phyloP scores from a whole-genome alignment of 306 rosid species.

The Citrullus colocynthis region DNA sequence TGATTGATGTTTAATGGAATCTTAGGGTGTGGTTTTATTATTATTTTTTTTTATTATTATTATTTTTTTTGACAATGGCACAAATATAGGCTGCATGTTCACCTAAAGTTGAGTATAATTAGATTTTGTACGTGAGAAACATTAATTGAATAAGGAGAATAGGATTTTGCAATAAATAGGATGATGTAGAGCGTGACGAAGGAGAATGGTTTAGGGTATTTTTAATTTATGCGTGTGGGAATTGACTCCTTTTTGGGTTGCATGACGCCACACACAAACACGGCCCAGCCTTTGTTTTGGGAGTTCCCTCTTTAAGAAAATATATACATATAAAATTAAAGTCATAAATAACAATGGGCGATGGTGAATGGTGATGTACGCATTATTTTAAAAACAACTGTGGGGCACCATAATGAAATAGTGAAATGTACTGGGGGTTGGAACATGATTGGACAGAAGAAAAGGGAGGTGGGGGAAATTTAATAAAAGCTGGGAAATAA shows the following conservation, averaged over 20 bases:
- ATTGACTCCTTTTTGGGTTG: background rate
- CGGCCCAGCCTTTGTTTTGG: background rate
- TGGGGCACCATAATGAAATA: background rate
- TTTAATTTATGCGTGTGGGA: background rate
- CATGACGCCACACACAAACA: background rate
- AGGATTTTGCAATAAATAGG: background rate
- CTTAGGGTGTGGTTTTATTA: too few relatives aligned
- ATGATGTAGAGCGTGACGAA: constrained; percentile 1
- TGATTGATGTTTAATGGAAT: too few relatives aligned
- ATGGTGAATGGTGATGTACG: background rate
- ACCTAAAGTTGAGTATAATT: too few relatives aligned
- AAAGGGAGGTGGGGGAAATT: background rate
- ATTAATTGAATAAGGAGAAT: background rate
- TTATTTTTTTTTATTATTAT: too few relatives aligned
- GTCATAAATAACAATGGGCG: background rate
- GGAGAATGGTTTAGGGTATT: background rate
- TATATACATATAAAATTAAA: background rate
- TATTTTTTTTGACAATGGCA: too few relatives aligned
- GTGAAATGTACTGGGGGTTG: background rate
- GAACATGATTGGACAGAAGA: background rate
- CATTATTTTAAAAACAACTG: background rate
- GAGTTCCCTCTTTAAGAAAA: background rate
- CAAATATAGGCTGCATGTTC: too few relatives aligned
- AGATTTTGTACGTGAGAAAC: background rate
- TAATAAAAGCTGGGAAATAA: background rate